Base-by-base conservation (phyloP, 1,284 basidiomycete species). In the Papiliotrema flavescens region DNA sequence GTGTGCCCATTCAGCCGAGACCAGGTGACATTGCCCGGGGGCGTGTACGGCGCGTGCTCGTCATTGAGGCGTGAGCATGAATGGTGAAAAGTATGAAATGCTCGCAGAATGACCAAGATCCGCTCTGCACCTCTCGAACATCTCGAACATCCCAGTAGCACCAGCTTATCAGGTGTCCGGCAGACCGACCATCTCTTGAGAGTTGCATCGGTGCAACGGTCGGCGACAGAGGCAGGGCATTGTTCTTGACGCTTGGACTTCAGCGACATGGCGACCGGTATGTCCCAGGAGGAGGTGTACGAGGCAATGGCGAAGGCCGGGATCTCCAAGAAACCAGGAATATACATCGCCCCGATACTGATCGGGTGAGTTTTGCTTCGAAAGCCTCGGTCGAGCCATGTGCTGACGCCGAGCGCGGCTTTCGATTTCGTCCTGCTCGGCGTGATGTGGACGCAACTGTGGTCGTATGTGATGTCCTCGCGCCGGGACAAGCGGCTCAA, bases 341-440 rank as follows among this genome's bases (percentile, higher is more conserved):
- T 40, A 32, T 22, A 40, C 39, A 40, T 17, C 39, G 17, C 17
- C 5, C 39, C 39, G 39, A 22, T 17, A 5, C 39, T n/a, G 7
- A 19, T 49, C 11, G 47, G 34, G 47, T 49, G 47, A 49, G 47
- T 13, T 28, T 14, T 6, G 24, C 17, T 23, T 22, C n/a, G 17
- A 23, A 14, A 32, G 28, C 28, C 28, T 6, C 6, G 28, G 11
- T 5, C 5, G 28, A 11, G 28, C 28, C 11, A 5, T 6, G 28
- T 5, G 17, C 14, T 47, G 28, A 35, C n/a, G n/a, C 8, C 15
- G 15, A 49, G 47, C 15, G 32, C 47, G 2, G 32, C 32, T 14
- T 36, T 49, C 9, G 47, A 49, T 23, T 39, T 37, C n/a, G 36
- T 49, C n/a, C 32, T 49, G 20, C 28, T 49, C 34, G 47, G 47